Conservation (phyloP, 148 eudicot species). For the Suaeda aralocaspica region DNA sequence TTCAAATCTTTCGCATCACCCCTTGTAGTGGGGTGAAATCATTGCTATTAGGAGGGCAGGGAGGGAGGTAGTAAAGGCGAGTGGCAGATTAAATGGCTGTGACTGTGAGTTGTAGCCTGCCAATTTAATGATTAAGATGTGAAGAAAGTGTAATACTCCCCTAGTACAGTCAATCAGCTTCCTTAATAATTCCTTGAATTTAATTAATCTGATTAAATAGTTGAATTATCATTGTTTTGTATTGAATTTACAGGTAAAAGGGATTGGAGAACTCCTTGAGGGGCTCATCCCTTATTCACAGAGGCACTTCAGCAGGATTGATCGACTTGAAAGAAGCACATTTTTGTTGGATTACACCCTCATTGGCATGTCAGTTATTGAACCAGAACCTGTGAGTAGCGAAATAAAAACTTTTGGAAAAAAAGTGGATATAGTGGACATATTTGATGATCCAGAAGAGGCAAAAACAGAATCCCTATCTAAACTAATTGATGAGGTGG, state of each 20-base stretch:
- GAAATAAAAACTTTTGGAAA: conserved; percentile 9
- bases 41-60: not conserved
- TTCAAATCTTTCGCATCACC: not conserved
- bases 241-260: conserved; percentile 50
- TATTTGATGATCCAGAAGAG: conserved; percentile 20
- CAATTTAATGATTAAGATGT: not conserved
- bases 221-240: not conserved
- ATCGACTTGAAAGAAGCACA: conserved; percentile 84
- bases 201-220: not conserved
- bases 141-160: no score
- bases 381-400: conserved; percentile 45
- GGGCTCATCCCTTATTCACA: conserved; percentile 88
- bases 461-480: conserved; percentile 13
- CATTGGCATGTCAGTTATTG: conserved; percentile 85
- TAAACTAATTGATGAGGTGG: conserved; percentile 19
- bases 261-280: conserved; percentile 84
- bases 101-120: not conserved
- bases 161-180: not conserved
- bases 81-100: not conserved
- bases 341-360: conserved; percentile 80
- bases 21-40: not conserved
- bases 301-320: conserved; percentile 89
- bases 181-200: not conserved
- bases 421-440: not conserved
- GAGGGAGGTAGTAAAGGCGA: not conserved